Percentiles rank a stretch among this genome's conserved stretches.
phyloP scores from a whole-genome alignment of 805 yeast species.

The Yamadazyma paraphyllophila region DNA sequence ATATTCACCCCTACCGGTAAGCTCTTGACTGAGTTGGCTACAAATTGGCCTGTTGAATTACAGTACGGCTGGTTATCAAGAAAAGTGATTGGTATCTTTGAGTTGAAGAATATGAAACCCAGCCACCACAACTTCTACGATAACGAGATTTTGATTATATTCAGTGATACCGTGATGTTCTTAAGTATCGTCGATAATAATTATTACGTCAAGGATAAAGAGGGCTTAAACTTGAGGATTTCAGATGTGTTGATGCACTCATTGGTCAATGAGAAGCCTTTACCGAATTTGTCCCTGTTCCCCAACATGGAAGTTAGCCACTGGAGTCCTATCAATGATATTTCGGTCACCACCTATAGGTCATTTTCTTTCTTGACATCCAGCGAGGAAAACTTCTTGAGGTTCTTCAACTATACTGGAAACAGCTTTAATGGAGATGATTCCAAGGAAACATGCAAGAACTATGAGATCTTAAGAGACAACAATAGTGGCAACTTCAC shows the following conservation, averaged over 20 bases:
- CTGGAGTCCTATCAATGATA: slow-evolving; percentile 63
- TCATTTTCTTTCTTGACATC: slow-evolving; percentile 15
- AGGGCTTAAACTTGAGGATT: slow-evolving; percentile 48
- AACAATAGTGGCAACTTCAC: slow-evolving; percentile 8
- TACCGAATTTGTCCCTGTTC: slow-evolving; percentile 45
- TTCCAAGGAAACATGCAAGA: slow-evolving; percentile 20
- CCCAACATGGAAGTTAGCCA: slow-evolving; percentile 68
- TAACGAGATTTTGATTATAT: slow-evolving; percentile 63
- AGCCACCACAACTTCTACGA: slow-evolving; percentile 12
- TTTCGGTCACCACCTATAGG: slow-evolving; percentile 48
- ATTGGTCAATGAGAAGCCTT: slow-evolving; percentile 77
- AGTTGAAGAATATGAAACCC: slow-evolving; percentile 29
- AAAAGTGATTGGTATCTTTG: slow-evolving; percentile 75
- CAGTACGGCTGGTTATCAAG: slow-evolving; percentile 88
- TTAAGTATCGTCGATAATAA: slow-evolving; percentile 50
- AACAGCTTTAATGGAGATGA: slow-evolving; percentile 23
- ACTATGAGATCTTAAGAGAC: slow-evolving; percentile 24
- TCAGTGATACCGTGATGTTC: slow-evolving; percentile 76
- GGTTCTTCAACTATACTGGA: slow-evolving; percentile 26
- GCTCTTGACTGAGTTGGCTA: slow-evolving; percentile 77
- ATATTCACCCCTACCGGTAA: slow-evolving; percentile 92
- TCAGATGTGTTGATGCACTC: slow-evolving; percentile 90
- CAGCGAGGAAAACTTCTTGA: slow-evolving; percentile 21
- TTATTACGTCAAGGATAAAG: slow-evolving; percentile 25
- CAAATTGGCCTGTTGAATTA: slow-evolving; percentile 82